Evolutionary conservation across 2,329 filamentous ascomycete species (phyloP).

Genomic region (Fusarium fujikuroi): DNA sequence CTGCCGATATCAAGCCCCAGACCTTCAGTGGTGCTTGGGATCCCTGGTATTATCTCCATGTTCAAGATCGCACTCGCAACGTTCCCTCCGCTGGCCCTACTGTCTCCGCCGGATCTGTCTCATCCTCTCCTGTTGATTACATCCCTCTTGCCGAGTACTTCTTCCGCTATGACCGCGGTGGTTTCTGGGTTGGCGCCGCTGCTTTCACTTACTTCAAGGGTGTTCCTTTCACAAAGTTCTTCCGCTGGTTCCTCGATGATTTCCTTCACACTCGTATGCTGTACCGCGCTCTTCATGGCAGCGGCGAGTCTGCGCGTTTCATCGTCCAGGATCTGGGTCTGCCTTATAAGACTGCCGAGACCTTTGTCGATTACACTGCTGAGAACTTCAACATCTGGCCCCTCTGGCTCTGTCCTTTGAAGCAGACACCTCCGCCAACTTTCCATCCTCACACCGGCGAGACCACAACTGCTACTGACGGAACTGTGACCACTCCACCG

Average conservation of each 20-base stretch:
- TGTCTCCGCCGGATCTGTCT: constrained; percentile 22
- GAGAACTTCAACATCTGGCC: constrained; percentile 66
- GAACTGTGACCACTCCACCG: constrained; percentile 41
- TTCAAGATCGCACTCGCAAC: constrained; percentile 55
- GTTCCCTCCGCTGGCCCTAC: constrained; percentile 33
- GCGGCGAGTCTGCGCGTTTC: constrained; percentile 71
- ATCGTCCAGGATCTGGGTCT: constrained; percentile 75
- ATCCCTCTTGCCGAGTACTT: constrained; percentile 78
- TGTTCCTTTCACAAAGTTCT: constrained; percentile 72
- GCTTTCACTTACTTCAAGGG: constrained; percentile 74
- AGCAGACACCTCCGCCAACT: constrained; percentile 59
- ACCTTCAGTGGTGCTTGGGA: constrained; percentile 70
- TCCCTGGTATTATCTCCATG: constrained; percentile 81
- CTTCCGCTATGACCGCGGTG: constrained; percentile 80
- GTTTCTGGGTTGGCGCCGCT: constrained; percentile 76
- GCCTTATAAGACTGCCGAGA: constrained; percentile 62
- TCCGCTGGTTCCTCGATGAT: constrained; percentile 76
- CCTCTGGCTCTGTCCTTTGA: constrained; percentile 68
- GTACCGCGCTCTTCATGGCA: constrained; percentile 76
- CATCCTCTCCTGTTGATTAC: constrained; percentile 58
- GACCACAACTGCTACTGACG: constrained; percentile 39
- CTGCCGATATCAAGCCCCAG: constrained; percentile 55
- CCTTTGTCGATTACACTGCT: constrained; percentile 66
- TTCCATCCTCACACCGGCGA: constrained; percentile 65
- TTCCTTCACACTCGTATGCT: constrained; percentile 80